phyloP scores from a whole-genome alignment of 2,329 filamentous ascomycete genomes.

The Colletotrichum echinochloae region DNA sequence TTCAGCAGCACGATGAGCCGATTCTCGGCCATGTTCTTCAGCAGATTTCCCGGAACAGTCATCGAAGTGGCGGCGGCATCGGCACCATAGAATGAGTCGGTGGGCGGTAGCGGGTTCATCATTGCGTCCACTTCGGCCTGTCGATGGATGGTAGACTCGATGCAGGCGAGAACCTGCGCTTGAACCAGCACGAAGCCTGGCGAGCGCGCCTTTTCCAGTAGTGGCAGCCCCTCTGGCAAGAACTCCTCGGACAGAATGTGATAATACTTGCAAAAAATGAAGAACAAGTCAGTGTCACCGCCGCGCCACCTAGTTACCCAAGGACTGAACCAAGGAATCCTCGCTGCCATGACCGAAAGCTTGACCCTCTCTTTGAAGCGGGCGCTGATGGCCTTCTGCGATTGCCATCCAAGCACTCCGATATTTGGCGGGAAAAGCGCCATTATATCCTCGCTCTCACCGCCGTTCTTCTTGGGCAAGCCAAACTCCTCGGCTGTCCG shows the following conservation, averaged over 20 bases:
- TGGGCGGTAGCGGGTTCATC: conserved; percentile 54
- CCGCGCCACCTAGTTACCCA: conserved; percentile 91
- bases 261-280: conserved; percentile 91
- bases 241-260: conserved; percentile 83
- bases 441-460: conserved; percentile 73
- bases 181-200: conserved; percentile 86
- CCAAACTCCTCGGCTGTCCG: conserved; percentile 78
- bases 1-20: conserved; percentile 84
- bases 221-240: conserved; percentile 66
- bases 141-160: conserved; percentile 88
- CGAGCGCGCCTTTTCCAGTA: conserved; percentile 70
- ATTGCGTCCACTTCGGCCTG: conserved; percentile 67
- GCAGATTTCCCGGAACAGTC: conserved; percentile 74
- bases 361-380: conserved; percentile 74
- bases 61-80: conserved; percentile 76
- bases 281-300: conserved; percentile 88
- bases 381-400: conserved; percentile 61
- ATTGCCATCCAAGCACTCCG: conserved; percentile 68
- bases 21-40: conserved; percentile 89
- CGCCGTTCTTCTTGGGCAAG: conserved; percentile 66
- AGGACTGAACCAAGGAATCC: conserved; percentile 85
- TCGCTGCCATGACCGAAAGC: conserved; percentile 74
- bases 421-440: conserved; percentile 77
- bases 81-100: conserved; percentile 62
- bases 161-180: conserved; percentile 80